Percentiles rank a stretch among this genome's conserved stretches.
These are phyloP conservation scores for Murraya paniculata DNA, from an alignment of 345 rosid genomes.

Conservation along the genomic window DNA sequence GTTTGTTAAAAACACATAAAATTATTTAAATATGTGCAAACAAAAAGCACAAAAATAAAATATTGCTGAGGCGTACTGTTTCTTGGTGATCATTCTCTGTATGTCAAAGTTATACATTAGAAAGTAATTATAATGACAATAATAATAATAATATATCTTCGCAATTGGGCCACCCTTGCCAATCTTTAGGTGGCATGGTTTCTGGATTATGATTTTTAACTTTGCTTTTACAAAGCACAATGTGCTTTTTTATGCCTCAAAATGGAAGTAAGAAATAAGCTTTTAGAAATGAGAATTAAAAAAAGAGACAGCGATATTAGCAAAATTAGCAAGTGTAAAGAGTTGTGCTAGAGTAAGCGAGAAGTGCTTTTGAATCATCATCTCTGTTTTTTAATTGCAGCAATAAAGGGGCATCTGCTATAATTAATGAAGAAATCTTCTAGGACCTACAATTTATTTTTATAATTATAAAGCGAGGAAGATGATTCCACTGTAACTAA, in stretches of 20 bases:
- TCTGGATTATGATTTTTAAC: not conserved
- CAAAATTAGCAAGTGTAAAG: constrained; percentile 30
- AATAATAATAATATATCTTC: not conserved
- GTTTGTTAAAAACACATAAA: too few species aligned
- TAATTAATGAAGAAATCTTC: constrained; percentile 3
- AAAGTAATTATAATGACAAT: not conserved
- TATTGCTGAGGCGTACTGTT: too few species aligned
- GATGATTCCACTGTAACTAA: not conserved
- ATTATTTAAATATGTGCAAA: too few species aligned
- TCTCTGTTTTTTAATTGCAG: constrained; percentile 1
- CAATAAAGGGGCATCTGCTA: not conserved
- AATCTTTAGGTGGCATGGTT: constrained; percentile 15
- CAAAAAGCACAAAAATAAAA: too few species aligned
- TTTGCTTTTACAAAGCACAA: constrained; percentile 28
- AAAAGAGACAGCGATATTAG: constrained; percentile 5
- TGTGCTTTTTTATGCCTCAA: constrained; percentile 20
- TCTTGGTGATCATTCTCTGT: too few species aligned
- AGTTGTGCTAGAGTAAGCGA: not conserved
- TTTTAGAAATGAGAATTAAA: constrained; percentile 2
- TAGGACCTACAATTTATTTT: constrained; percentile 4
- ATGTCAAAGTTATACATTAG: too few species aligned
- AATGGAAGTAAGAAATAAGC: constrained; percentile 24
- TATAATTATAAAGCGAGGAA: not conserved
- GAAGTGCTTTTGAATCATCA: constrained; percentile 21
- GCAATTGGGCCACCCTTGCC: constrained; percentile 11